Percentiles rank a stretch among this genome's conserved stretches.
These are phyloP conservation scores for Nicotiana knightiana DNA, from an alignment of 257 asterid genomes.

Conservation along the genomic window DNA sequence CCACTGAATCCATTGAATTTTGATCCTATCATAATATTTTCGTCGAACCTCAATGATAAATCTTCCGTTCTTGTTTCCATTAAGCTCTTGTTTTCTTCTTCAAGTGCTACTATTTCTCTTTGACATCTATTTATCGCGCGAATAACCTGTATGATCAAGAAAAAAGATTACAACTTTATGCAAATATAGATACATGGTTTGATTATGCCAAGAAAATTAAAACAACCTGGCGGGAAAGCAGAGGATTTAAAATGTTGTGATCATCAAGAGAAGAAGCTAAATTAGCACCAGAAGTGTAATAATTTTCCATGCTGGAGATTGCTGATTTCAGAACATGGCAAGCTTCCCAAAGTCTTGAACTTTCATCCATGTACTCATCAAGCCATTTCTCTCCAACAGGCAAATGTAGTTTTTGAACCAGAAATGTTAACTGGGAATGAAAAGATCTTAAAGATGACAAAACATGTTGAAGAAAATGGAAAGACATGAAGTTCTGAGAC, in stretches of 20 bases:
- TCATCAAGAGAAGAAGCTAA: constrained; percentile 38
- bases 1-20: constrained; percentile 66
- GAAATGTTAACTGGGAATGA: constrained; percentile 46
- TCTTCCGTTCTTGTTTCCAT: constrained; percentile 51
- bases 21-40: constrained; percentile 38
- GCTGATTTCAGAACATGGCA: constrained; percentile 54
- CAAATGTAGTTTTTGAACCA: constrained; percentile 48
- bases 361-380: constrained; percentile 77
- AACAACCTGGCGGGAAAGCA: constrained; percentile 70
- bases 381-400: constrained; percentile 78
- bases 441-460: constrained; percentile 53
- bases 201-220: no score
- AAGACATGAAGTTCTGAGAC: constrained; percentile 52
- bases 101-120: constrained; percentile 49
- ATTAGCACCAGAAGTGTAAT: constrained; percentile 36
- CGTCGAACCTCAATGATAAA: constrained; percentile 43
- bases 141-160: constrained; percentile 33
- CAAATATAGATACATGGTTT: not conserved
- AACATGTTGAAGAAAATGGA: constrained; percentile 49
- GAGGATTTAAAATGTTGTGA: constrained; percentile 35
- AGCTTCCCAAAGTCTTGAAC: constrained; percentile 72
- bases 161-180: not conserved
- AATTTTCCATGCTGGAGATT: constrained; percentile 47
- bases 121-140: constrained; percentile 57
- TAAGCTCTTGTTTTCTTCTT: constrained; percentile 54